Evolutionary conservation across 1,284 basidiomycete genomes (phyloP), one percentile per base, ranked within the genome.

Genomic region (Sporisorium sorghi): DNA sequence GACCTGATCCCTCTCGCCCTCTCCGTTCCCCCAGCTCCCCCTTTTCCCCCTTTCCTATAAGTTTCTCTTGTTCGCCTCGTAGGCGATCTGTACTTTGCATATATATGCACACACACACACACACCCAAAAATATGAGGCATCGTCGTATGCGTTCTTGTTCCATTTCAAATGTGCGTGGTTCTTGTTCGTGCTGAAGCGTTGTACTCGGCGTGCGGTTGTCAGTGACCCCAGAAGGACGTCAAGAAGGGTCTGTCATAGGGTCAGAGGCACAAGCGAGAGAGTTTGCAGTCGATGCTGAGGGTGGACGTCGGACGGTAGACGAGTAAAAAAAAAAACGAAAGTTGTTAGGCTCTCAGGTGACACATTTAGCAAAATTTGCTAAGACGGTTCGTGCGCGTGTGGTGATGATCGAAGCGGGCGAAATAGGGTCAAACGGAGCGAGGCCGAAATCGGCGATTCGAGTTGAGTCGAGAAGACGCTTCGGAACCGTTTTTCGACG

Each of bases 21-120:
- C 72, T 74, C 62, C 58, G 49, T 51, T 64, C 37, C 57, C 62
- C 62, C 35, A 58, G 61, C 65, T 65, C 53, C 72, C 62, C 71
- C 30, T 43, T 28, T 51, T 37, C 65, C 71, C 66, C 42, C 32
- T 30, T 15, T 61, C 46, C 51, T 10, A n/a, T 57, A 33, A 37
- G 33, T 26, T 55, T 50, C 26, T 51, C 21, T 49, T n/a, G n/a
- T 49, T 46, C 32, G 33, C 50, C 19, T 19, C 12, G 32, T n/a
- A 24, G 15, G 43, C 57, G 54, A 53, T 43, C 64, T 68, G 65
- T 68, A 68, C 33, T 58, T 61, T 49, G n/a, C n/a, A n/a, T n/a
- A n/a, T n/a, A n/a, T n/a, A n/a, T 73, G 70, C 65, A 68, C 57
- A 68, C 71, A 68, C 40, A 46, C 50, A 47, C 47, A 49, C 46